A percentile compares a stretch with the other conserved stretches of the same genome.
Evolutionary conservation across 1,284 basidiomycete genomes (phyloP).

Genomic region (Cerioporus squamosus): DNA sequence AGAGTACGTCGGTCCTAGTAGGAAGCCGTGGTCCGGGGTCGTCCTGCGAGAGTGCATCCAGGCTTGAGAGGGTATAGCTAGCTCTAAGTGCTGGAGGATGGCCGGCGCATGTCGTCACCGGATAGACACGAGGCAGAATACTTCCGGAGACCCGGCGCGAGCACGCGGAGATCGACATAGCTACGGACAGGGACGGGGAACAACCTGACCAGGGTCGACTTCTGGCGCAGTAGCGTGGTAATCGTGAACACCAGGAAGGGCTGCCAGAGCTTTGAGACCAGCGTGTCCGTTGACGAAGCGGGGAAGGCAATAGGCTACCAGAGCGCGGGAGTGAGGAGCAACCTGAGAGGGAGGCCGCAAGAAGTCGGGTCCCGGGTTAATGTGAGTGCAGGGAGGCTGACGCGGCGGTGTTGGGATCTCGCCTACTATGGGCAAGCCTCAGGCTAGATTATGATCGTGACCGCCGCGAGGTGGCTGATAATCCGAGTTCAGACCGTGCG

Average conservation of each 20-base stretch:
- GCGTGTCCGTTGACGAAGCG: not conserved
- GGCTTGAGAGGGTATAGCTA: slow-evolving; percentile 9
- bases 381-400: slow-evolving; percentile 6
- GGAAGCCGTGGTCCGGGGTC: not conserved
- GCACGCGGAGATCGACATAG: slow-evolving; percentile 9
- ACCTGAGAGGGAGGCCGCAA: not conserved
- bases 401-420: not conserved
- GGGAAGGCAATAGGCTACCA: not conserved
- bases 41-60: slow-evolving; percentile 2
- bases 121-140: slow-evolving; percentile 6
- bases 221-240: not conserved
- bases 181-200: too few species aligned
- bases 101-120: slow-evolving; percentile 12
- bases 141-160: slow-evolving; percentile 19
- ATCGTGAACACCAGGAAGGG: not conserved
- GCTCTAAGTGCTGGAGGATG: slow-evolving; percentile 9
- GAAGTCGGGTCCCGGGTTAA: slow-evolving; percentile 1
- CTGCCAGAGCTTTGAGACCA: not conserved
- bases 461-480: slow-evolving; percentile 9
- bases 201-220: too few species aligned
- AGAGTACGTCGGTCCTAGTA: not conserved
- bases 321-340: slow-evolving; percentile 1
- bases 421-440: not conserved
- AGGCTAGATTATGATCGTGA: slow-evolving; percentile 11
- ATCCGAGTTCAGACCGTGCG: slow-evolving; percentile 4